Evolutionary conservation across 2,329 filamentous ascomycete species (phyloP), one percentile per base, ranked within the genome.

Genomic region (Lachnum nothofagi): DNA sequence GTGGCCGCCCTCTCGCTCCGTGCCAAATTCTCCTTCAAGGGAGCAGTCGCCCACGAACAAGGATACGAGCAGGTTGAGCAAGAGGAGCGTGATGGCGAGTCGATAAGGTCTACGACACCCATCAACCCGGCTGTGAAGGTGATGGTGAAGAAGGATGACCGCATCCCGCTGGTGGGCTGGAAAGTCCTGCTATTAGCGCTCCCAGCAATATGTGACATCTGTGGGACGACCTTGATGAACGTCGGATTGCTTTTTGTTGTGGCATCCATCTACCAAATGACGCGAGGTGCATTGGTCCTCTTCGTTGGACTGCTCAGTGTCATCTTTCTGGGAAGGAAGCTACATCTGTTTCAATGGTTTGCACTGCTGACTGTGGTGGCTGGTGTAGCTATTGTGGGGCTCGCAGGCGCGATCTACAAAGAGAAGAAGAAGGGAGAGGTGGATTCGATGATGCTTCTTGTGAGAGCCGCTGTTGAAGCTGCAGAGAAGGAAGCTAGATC

Each of bases 191-290:
- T 97, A 24, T 78, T 98, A 46, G 85, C 90, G 6, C 73, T 95
- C 9, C 93, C 93, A 1, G 88, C 93, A 35, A 85, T 90, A 64
- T 96, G 91, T 70, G 93, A 98, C 66, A 95, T 97, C 56, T 82
- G 87, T 20, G 93, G 89, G 41, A 98, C 93, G 4, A 98, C 93
- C 3, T 78, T 97, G 47, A 97, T 98, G 91, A 98, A 98, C 64
- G 87, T 89, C 4, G 93, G 93, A 3, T 76, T 98, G 58, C 77
- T 97, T 42, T 91, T 97, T 65, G 91, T 97, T 20, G 93, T 88
- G 10, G 89, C 93, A 1, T 94, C 88, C 52, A 96, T 98, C 63
- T 98, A 96, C 70, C 93, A 98, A 71, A 98, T 98, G 93, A 97
- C 91, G 1, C 78, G 93, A 51, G 93, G 93, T 7, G 93, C 93